These are phyloP conservation scores for Neofusicoccum sp. DNA, from an alignment of 2,329 filamentous ascomycete species.

Conservation along the genomic window DNA sequence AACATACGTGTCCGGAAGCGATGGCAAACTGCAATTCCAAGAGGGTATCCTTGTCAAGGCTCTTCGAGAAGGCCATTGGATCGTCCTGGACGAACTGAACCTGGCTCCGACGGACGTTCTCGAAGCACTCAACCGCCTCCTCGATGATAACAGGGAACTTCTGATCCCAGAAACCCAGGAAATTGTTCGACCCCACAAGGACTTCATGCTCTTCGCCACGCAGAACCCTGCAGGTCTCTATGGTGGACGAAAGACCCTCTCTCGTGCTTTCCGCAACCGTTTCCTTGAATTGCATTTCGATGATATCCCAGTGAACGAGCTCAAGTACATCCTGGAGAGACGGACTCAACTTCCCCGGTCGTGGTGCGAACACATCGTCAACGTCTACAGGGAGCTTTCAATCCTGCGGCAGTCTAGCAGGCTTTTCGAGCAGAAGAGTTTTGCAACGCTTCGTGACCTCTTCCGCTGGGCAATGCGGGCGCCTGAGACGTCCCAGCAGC, in stretches of 20 bases:
- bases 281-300: constrained; percentile 98
- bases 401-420: constrained; percentile 85
- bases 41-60: constrained; percentile 94
- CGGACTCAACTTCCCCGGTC: constrained; percentile 88
- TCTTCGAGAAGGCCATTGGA: constrained; percentile 92
- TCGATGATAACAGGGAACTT: constrained; percentile 95
- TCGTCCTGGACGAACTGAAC: constrained; percentile 96
- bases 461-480: constrained; percentile 91
- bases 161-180: constrained; percentile 97
- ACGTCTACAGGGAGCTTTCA: constrained; percentile 91
- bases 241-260: constrained; percentile 89
- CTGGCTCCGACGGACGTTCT: constrained; percentile 95
- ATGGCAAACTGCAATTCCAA: constrained; percentile 86
- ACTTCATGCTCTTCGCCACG: constrained; percentile 97
- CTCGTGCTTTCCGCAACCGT: constrained; percentile 91
- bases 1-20: constrained; percentile 83
- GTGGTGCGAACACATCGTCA: constrained; percentile 87
- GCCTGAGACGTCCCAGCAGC: constrained; percentile 82
- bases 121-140: constrained; percentile 89
- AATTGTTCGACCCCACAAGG: constrained; percentile 84
- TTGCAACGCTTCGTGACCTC: constrained; percentile 91
- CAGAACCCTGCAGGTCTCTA: constrained; percentile 97
- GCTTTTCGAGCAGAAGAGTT: constrained; percentile 96
- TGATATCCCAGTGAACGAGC: constrained; percentile 92
- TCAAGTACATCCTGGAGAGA: constrained; percentile 88